A percentile compares a stretch with the other conserved stretches of the same genome.
phyloP scores from a whole-genome alignment of 805 yeast species.

The Brettanomyces bruxellensis region DNA sequence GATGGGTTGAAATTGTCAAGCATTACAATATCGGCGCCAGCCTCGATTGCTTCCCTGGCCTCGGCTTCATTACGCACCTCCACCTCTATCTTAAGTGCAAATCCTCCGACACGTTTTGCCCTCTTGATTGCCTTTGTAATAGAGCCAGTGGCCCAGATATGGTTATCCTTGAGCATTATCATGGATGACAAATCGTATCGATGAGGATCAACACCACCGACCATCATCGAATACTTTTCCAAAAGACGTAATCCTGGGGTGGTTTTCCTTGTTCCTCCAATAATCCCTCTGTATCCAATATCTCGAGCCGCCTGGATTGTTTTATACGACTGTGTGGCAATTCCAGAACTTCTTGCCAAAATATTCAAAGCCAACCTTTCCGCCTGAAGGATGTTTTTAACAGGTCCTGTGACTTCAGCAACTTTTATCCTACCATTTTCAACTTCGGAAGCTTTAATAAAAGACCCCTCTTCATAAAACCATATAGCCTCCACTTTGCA shows the following conservation, averaged over 20 bases:
- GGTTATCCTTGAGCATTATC: conserved; percentile 96
- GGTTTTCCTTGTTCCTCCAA: conserved; percentile 96
- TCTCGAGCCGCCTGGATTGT: conserved; percentile 54
- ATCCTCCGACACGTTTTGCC: conserved; percentile 80
- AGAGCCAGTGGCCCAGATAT: conserved; percentile 87
- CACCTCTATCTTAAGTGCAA: conserved; percentile 84
- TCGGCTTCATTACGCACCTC: conserved; percentile 81
- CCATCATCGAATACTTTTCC: conserved; percentile 90
- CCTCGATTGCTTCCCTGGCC: conserved; percentile 85
- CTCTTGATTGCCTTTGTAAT: conserved; percentile 72
- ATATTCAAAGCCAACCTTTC: conserved; percentile 83
- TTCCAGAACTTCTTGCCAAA: conserved; percentile 75
- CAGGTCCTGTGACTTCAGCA: conserved; percentile 75
- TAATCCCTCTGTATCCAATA: conserved; percentile 67
- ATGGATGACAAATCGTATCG: conserved; percentile 84
- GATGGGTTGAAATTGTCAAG: conserved; percentile 76
- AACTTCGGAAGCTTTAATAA: conserved; percentile 32
- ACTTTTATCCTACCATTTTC: conserved; percentile 52
- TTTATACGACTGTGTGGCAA: conserved; percentile 64
- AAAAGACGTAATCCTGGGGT: conserved; percentile 87
- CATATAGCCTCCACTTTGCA: conserved; percentile 66
- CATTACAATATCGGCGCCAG: conserved; percentile 96
- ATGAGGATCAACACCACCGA: conserved; percentile 92
- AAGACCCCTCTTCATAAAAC: conserved; percentile 64
- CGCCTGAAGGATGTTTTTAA: conserved; percentile 66